A percentile compares a stretch with the other conserved stretches of the same genome.
These are phyloP conservation scores for Boletellus sp. DNA, from an alignment of 768 basidiomycete species.

Conservation along the genomic window DNA sequence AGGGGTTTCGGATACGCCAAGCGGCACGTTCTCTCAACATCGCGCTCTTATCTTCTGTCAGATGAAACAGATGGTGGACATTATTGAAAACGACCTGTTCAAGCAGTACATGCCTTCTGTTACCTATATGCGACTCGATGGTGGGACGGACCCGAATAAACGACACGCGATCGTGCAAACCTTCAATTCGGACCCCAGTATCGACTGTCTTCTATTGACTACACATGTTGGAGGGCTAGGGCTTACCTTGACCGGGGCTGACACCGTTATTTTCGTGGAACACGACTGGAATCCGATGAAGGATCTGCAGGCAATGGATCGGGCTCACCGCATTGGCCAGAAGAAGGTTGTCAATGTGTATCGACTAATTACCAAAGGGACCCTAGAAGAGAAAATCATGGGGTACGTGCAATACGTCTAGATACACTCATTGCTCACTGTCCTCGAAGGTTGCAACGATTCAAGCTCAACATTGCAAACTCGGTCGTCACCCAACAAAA, in stretches of 20 bases:
- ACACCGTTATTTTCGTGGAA: conserved; percentile 98
- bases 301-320: conserved; percentile 98
- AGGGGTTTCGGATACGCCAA: conserved; percentile 42
- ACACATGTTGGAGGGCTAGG: conserved; percentile 97
- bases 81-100: conserved; percentile 94
- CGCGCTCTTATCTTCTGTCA: conserved; percentile 99
- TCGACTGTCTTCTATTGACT: conserved; percentile 92
- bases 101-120: conserved; percentile 89
- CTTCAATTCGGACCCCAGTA: conserved; percentile 96
- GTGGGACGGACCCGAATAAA: conserved; percentile 86
- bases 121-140: conserved; percentile 98
- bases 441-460: conserved; percentile 78
- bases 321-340: conserved; percentile 96
- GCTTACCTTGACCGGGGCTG: conserved; percentile 93
- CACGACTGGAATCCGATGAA: conserved; percentile 99
- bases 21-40: conserved; percentile 80
- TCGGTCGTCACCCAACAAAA: conserved; percentile 98
- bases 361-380: conserved; percentile 93
- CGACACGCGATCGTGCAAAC: conserved; percentile 97
- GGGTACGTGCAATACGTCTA: conserved; percentile 55
- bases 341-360: conserved; percentile 99
- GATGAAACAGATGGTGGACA: conserved; percentile 98
- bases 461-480: conserved; percentile 97
- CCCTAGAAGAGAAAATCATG: conserved; percentile 99
- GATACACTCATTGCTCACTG: conserved; percentile 3